phyloP scores from a whole-genome alignment of 2,329 filamentous ascomycete species.

The Alternaria sp. region DNA sequence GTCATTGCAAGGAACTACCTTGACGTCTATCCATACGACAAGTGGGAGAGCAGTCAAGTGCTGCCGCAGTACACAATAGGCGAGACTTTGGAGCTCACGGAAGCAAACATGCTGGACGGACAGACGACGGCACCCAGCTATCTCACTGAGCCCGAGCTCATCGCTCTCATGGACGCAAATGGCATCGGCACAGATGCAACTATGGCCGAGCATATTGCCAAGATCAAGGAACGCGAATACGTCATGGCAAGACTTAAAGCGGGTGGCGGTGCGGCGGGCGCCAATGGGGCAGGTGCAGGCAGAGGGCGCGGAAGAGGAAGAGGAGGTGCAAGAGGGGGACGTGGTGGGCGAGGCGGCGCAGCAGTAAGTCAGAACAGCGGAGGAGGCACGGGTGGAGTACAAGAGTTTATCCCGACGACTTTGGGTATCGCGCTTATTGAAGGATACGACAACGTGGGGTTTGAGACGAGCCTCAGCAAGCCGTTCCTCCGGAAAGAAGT shows the following conservation, averaged over 20 bases:
- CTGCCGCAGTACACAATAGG: slow-evolving; percentile 81
- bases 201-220: slow-evolving; percentile 98
- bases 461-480: slow-evolving; percentile 92
- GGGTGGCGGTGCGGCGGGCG: slow-evolving; percentile 40
- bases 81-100: slow-evolving; percentile 85
- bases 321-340: slow-evolving; percentile 38
- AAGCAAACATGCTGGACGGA: slow-evolving; percentile 90
- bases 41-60: slow-evolving; percentile 88
- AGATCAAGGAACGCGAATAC: slow-evolving; percentile 90
- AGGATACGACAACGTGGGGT: slow-evolving; percentile 93
- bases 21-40: slow-evolving; percentile 95
- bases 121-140: slow-evolving; percentile 86
- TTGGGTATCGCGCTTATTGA: slow-evolving; percentile 91
- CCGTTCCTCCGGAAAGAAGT: slow-evolving; percentile 92
- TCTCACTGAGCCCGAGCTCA: slow-evolving; percentile 93
- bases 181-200: slow-evolving; percentile 98
- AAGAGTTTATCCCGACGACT: slow-evolving; percentile 92
- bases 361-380: slow-evolving; percentile 51
- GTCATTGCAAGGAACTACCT: slow-evolving; percentile 92
- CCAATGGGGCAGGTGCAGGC: slow-evolving; percentile 52
- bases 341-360: slow-evolving; percentile 59
- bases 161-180: slow-evolving; percentile 97
- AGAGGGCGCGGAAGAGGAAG: slow-evolving; percentile 56
- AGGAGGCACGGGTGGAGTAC: slow-evolving; percentile 62
- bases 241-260: slow-evolving; percentile 70